These are phyloP conservation scores for Collybia nuda DNA, from an alignment of 768 basidiomycete species.

Conservation along the genomic window DNA sequence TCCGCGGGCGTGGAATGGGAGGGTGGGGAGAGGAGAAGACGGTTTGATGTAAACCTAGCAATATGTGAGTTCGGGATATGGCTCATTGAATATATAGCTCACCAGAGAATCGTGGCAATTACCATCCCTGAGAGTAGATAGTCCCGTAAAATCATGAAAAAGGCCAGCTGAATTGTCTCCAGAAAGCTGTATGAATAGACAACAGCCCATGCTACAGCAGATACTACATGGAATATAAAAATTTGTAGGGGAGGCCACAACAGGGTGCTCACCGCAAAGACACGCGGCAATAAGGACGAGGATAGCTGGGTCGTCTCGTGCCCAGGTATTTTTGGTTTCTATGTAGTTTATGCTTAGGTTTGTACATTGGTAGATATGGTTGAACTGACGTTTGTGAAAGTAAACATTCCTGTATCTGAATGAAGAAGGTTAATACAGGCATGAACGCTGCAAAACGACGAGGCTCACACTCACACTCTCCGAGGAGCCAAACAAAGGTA, in stretches of 20 bases:
- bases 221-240: conserved; percentile 44
- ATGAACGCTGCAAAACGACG: conserved; percentile 2
- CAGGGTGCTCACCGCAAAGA: conserved; percentile 56
- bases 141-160: conserved; percentile 87
- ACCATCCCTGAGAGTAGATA: conserved; percentile 79
- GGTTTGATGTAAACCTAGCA: conserved; percentile 71
- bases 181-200: conserved; percentile 68
- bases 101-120: conserved; percentile 80
- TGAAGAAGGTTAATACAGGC: conserved; percentile 13
- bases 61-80: background rate
- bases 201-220: conserved; percentile 83
- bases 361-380: background rate
- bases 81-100: conserved; percentile 9
- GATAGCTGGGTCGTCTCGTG: conserved; percentile 95
- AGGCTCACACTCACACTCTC: conserved; percentile 66
- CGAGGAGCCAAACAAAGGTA: conserved; percentile 91
- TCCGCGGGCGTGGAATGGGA: conserved; percentile 72
- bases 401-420: conserved; percentile 92
- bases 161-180: conserved; percentile 60
- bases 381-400: conserved; percentile 86
- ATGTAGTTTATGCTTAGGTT: conserved; percentile 6
- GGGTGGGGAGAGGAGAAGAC: conserved; percentile 65
- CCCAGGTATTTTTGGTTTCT: conserved; percentile 99
- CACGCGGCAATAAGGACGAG: conserved; percentile 82
- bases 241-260: conserved; percentile 1